phyloP scores from a whole-genome alignment of 2,329 filamentous ascomycete species.

The Hypoxylon rubiginosum region DNA sequence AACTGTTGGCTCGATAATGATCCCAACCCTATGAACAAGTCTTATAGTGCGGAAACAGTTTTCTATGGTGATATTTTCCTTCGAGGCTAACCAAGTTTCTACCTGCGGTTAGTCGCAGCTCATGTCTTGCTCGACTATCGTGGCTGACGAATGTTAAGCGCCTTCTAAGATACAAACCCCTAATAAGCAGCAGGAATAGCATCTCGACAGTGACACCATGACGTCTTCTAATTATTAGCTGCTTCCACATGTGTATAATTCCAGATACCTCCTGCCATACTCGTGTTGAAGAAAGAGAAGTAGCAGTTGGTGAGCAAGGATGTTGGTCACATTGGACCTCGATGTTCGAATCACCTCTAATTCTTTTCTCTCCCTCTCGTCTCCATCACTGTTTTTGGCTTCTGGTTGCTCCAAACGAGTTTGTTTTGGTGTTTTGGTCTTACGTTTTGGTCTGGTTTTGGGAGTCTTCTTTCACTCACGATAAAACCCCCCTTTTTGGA shows the following conservation, averaged over 20 bases:
- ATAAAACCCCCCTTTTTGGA: slow-evolving; percentile 34
- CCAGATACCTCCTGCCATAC: slow-evolving; percentile 2
- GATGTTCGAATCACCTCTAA: slow-evolving; percentile 1
- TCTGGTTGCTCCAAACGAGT: slow-evolving; percentile 24
- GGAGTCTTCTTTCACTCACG: slow-evolving; percentile 30
- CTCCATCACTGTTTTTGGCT: slow-evolving; percentile 40
- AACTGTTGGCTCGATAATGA: not conserved
- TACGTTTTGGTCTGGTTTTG: slow-evolving; percentile 49
- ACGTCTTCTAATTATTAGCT: not conserved
- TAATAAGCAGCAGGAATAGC: not conserved
- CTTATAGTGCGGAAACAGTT: not conserved
- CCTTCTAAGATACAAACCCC: not conserved
- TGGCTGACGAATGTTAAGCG: not conserved
- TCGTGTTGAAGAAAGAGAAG: slow-evolving; percentile 1
- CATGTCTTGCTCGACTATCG: not conserved
- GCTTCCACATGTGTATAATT: not conserved
- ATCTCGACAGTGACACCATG: not conserved
- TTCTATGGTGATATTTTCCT: not conserved
- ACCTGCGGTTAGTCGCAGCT: not conserved
- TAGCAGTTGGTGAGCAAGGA: not conserved
- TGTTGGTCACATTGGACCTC: not conserved
- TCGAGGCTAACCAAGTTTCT: not conserved
- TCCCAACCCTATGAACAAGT: not conserved
- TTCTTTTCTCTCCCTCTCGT: slow-evolving; percentile 7
- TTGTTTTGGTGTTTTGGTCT: slow-evolving; percentile 52